Conservation (phyloP, 768 basidiomycete genomes). For the Rhizopogon sp. region DNA sequence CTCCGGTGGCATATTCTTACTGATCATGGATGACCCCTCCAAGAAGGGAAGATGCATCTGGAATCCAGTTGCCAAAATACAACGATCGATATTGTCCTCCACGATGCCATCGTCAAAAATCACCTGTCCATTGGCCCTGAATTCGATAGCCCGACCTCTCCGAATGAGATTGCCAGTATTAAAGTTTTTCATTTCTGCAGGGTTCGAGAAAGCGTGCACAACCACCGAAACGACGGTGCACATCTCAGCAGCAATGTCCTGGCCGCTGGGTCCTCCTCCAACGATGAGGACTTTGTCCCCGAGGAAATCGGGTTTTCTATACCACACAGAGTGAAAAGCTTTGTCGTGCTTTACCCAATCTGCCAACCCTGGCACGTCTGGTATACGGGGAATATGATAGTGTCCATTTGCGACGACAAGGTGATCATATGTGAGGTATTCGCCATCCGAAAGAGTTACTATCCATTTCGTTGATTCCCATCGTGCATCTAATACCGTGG, state of each 20-base stretch:
- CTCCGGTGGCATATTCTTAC: no score
- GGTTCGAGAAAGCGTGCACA: constrained; percentile 45
- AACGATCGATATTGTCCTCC: constrained; percentile 52
- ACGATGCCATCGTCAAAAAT: constrained; percentile 53
- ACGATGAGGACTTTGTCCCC: constrained; percentile 27
- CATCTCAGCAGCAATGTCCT: no score
- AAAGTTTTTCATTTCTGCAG: constrained; percentile 13
- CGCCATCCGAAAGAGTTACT: constrained; percentile 35
- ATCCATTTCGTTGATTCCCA: constrained; percentile 44
- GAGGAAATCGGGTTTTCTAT: constrained; percentile 44
- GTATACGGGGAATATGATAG: constrained; percentile 59
- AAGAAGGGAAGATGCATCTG: constrained; percentile 18
- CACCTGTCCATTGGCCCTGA: constrained; percentile 39
- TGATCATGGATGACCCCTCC: no score
- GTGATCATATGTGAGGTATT: constrained; percentile 48
- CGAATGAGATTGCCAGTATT: constrained; percentile 32
- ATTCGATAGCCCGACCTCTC: constrained; percentile 39
- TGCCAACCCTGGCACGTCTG: constrained; percentile 51
- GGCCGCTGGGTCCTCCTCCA: no score
- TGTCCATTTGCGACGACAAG: constrained; percentile 75
- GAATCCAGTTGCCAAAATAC: constrained; percentile 77
- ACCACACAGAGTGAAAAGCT: constrained; percentile 65
- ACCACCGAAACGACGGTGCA: constrained; percentile 42
- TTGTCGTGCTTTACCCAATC: constrained; percentile 48
- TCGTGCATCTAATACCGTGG: constrained; percentile 43